These are phyloP conservation scores for Odonthalia washingtoniensis DNA, from an alignment of 31 red algal species.

Conservation along the genomic window DNA sequence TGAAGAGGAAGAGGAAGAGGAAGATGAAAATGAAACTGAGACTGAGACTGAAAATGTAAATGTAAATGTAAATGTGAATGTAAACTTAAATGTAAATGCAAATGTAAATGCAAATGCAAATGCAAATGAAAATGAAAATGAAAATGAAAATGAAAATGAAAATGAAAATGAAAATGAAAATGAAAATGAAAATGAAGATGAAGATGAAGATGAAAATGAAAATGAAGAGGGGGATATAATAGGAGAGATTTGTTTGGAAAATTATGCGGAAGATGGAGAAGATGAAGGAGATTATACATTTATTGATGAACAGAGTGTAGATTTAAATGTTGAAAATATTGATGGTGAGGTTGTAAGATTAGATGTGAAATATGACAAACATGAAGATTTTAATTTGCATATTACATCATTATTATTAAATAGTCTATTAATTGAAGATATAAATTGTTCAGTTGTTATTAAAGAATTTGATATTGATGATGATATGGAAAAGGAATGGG, in stretches of 20 bases:
- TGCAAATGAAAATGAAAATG: too few species aligned
- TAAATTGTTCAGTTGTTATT: not conserved
- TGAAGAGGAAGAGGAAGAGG: too few species aligned
- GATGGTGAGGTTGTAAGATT: constrained; percentile 3
- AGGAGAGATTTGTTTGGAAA: constrained; percentile 59
- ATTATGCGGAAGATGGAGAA: constrained; percentile 57
- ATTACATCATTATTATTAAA: constrained; percentile 59
- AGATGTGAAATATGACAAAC: constrained; percentile 36
- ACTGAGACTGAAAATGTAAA: too few species aligned
- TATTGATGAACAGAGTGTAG: constrained; percentile 51
- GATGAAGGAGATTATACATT: constrained; percentile 52
- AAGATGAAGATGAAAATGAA: constrained; percentile 19
- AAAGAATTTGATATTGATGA: constrained; percentile 55
- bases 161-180: too few species aligned
- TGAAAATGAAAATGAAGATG: too few species aligned
- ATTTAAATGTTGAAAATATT: constrained; percentile 10
- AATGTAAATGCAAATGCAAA: too few species aligned
- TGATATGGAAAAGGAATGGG: constrained; percentile 49
- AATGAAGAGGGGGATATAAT: constrained; percentile 42
- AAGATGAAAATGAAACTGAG: too few species aligned
- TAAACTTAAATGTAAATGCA: too few species aligned
- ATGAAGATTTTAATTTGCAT: constrained; percentile 49
- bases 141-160: too few species aligned
- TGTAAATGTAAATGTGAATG: too few species aligned
- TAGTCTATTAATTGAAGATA: not conserved